phyloP scores from a whole-genome alignment of 2,329 filamentous ascomycete species.

The Aspergillus brasiliensis region DNA sequence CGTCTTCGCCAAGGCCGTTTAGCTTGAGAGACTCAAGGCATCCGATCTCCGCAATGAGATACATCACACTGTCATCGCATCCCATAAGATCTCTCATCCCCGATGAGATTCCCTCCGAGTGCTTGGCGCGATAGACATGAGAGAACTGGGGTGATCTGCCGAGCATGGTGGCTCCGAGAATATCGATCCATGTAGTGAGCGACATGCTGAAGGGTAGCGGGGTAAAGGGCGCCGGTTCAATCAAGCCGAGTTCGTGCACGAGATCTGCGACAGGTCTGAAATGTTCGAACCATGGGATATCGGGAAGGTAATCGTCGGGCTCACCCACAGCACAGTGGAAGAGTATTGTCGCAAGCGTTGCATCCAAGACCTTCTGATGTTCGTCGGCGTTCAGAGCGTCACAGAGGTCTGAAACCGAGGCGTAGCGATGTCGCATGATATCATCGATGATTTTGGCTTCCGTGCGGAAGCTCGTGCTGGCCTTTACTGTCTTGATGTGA shows the following conservation, averaged over 20 bases:
- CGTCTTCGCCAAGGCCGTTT: slow-evolving; percentile 75
- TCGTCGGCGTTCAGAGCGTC: slow-evolving; percentile 76
- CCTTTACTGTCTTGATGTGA: slow-evolving; percentile 86
- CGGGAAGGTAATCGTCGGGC: slow-evolving; percentile 77
- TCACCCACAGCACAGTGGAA: slow-evolving; percentile 90
- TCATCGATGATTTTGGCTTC: neutral
- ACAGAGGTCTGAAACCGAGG: slow-evolving; percentile 81
- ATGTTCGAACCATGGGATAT: slow-evolving; percentile 95
- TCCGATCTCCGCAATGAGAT: slow-evolving; percentile 92
- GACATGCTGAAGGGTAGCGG: slow-evolving; percentile 92
- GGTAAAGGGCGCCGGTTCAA: slow-evolving; percentile 59
- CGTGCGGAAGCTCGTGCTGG: slow-evolving; percentile 47
- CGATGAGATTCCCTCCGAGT: slow-evolving; percentile 64
- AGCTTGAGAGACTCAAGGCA: slow-evolving; percentile 87
- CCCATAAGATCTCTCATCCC: slow-evolving; percentile 93
- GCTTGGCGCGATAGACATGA: slow-evolving; percentile 88
- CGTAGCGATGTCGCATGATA: slow-evolving; percentile 76
- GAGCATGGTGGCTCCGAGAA: slow-evolving; percentile 88
- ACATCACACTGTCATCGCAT: slow-evolving; percentile 95
- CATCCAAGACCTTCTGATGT: slow-evolving; percentile 86
- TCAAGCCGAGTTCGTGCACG: slow-evolving; percentile 80
- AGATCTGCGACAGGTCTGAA: slow-evolving; percentile 88
- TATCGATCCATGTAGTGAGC: slow-evolving; percentile 85
- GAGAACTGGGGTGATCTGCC: slow-evolving; percentile 83
- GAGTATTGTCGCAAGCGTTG: slow-evolving; percentile 90